phyloP scores from a whole-genome alignment of 768 basidiomycete genomes.

The Tylopilus rubrobrunneus region DNA sequence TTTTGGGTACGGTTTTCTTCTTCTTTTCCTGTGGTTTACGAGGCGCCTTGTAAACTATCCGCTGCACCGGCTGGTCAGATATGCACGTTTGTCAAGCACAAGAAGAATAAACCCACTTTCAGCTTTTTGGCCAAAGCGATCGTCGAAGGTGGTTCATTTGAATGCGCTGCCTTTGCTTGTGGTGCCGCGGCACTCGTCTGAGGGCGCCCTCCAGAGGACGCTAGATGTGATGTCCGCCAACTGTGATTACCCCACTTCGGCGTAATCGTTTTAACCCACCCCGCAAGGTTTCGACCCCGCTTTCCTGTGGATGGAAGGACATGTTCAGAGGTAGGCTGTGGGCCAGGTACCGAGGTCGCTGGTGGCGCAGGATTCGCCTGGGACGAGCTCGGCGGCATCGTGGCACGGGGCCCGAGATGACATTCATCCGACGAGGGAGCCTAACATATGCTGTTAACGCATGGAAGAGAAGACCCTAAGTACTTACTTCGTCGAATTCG shows the following conservation, averaged over 20 bases:
- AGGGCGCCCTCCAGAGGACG: not conserved
- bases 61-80: not conserved
- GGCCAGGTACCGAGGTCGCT: not conserved
- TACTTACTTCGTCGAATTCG: no score
- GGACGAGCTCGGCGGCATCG: no score
- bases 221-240: not conserved
- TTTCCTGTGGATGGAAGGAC: not conserved
- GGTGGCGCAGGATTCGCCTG: no score
- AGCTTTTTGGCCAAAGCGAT: no score
- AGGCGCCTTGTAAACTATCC: not conserved
- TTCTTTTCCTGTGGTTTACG: not conserved
- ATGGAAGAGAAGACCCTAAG: no score
- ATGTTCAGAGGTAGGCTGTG: not conserved
- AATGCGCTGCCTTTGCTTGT: not conserved
- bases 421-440: no score
- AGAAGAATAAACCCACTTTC: not conserved
- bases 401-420: no score
- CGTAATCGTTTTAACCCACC: not conserved
- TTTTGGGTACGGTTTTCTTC: not conserved
- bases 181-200: not conserved
- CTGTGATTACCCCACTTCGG: not conserved
- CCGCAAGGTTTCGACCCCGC: not conserved
- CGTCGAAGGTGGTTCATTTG: not conserved
- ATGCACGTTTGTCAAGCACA: not conserved
- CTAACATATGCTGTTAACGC: no score